phyloP scores from a whole-genome alignment of 768 basidiomycete species.

The Mycena amicta region DNA sequence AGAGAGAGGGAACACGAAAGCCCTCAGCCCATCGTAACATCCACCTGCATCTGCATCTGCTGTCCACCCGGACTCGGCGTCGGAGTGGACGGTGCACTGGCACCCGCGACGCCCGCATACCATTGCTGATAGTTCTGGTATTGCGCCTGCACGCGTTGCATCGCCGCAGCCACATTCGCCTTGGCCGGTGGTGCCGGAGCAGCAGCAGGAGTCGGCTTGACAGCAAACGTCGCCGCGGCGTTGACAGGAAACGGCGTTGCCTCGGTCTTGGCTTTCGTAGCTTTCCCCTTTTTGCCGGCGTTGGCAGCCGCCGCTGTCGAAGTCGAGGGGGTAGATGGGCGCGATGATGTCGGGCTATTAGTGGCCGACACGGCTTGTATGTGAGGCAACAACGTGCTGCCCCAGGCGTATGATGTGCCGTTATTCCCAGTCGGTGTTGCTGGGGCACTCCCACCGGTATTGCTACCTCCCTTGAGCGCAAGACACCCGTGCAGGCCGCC shows the following conservation, averaged over 20 bases:
- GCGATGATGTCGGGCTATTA: background rate
- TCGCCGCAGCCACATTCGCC: background rate
- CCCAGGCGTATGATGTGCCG: slow-evolving; percentile 17
- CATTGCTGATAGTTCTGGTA: background rate
- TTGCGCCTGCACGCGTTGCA: background rate
- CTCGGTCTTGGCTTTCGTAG: background rate
- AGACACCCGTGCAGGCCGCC: slow-evolving; percentile 68
- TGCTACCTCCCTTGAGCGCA: slow-evolving; percentile 25
- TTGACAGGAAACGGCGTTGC: background rate
- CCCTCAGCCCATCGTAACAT: background rate
- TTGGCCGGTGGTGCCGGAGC: background rate
- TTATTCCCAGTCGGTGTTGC: slow-evolving; percentile 1
- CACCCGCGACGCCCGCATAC: slow-evolving; percentile 24
- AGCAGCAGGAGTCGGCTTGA: background rate
- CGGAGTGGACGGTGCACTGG: background rate
- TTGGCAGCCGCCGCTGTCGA: background rate
- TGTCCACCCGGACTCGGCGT: background rate
- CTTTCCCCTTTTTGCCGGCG: background rate
- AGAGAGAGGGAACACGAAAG: background rate
- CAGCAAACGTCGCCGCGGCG: background rate
- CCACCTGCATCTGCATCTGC: background rate
- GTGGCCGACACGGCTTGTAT: slow-evolving; percentile 20
- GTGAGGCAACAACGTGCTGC: slow-evolving; percentile 23
- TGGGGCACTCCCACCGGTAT: slow-evolving; percentile 12
- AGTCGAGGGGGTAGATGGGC: background rate